These are phyloP conservation scores for Punica granatum DNA, from an alignment of 345 rosid genomes.

Conservation along the genomic window DNA sequence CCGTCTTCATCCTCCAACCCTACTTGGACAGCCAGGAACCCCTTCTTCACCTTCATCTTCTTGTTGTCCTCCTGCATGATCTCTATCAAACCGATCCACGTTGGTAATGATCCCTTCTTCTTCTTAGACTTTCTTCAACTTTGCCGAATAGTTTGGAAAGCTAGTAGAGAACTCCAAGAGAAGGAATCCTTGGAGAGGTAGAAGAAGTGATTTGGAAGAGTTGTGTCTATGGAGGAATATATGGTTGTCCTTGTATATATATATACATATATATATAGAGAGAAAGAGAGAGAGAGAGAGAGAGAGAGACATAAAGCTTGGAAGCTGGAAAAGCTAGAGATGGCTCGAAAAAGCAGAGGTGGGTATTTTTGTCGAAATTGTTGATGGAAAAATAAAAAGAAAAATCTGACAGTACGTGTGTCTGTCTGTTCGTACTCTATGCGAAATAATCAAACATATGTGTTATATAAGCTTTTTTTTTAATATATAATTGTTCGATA, in stretches of 20 bases:
- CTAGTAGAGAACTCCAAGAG: too few relatives aligned
- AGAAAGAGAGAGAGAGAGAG: too few relatives aligned
- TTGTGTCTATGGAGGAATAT: not conserved
- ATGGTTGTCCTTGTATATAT: not conserved
- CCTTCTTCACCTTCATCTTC: slow-evolving; percentile 46
- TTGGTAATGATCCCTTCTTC: not conserved
- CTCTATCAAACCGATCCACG: not conserved
- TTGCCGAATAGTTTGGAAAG: not conserved
- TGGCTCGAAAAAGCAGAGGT: not conserved
- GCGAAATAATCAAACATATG: not conserved
- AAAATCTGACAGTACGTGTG: not conserved
- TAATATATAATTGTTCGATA: too few relatives aligned
- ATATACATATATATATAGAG: not conserved
- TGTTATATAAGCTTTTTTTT: too few relatives aligned
- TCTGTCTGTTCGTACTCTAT: slow-evolving; percentile 5
- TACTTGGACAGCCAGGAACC: slow-evolving; percentile 38
- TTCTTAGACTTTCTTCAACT: not conserved
- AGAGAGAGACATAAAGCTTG: not conserved
- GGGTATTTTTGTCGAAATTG: not conserved
- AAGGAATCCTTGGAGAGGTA: not conserved
- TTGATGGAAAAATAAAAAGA: not conserved
- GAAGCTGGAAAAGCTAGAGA: not conserved
- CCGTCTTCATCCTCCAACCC: slow-evolving; percentile 34
- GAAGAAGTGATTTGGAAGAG: not conserved
- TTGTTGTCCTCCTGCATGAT: slow-evolving; percentile 14